Conservation (phyloP, 1,139 yeast genomes). For the Blastobotrys arbuscula region DNA sequence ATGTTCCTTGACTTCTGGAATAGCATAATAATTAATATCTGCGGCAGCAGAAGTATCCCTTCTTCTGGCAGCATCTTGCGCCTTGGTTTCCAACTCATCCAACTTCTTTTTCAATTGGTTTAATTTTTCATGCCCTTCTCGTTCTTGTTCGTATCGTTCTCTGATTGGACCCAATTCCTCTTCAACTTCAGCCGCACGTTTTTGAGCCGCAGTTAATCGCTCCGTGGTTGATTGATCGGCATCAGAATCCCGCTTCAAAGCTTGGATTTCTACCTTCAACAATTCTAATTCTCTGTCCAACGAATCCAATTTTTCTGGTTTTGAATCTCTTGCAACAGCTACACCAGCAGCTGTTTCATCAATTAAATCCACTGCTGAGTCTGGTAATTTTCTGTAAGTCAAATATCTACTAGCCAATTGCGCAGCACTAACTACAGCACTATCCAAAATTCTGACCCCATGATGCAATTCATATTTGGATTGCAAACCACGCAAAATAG, state of each 20-base stretch:
- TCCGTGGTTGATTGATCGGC: slow-evolving; percentile 85
- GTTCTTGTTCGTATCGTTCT: slow-evolving; percentile 81
- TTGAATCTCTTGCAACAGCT: slow-evolving; percentile 96
- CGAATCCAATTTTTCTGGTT: slow-evolving; percentile 93
- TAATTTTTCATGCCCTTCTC: slow-evolving; percentile 85
- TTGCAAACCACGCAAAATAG: slow-evolving; percentile 93
- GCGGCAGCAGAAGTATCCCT: slow-evolving; percentile 94
- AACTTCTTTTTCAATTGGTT: slow-evolving; percentile 83
- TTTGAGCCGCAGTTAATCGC: slow-evolving; percentile 70
- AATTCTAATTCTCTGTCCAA: slow-evolving; percentile 89
- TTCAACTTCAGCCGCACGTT: slow-evolving; percentile 74
- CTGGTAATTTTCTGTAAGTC: slow-evolving; percentile 94
- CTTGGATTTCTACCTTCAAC: slow-evolving; percentile 91
- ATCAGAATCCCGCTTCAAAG: slow-evolving; percentile 91
- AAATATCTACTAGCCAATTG: slow-evolving; percentile 91
- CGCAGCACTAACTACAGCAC: slow-evolving; percentile 92
- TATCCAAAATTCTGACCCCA: slow-evolving; percentile 93
- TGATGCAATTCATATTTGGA: slow-evolving; percentile 96
- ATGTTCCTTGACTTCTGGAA: slow-evolving; percentile 80
- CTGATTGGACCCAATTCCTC: slow-evolving; percentile 82
- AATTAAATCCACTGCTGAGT: slow-evolving; percentile 93
- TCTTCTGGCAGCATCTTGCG: slow-evolving; percentile 94
- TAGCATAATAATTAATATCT: slow-evolving; percentile 90
- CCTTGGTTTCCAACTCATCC: slow-evolving; percentile 89
- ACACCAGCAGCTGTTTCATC: slow-evolving; percentile 98